Conservation (phyloP, 2,329 filamentous ascomycete species). For the Fonsecaea multimorphosa region DNA sequence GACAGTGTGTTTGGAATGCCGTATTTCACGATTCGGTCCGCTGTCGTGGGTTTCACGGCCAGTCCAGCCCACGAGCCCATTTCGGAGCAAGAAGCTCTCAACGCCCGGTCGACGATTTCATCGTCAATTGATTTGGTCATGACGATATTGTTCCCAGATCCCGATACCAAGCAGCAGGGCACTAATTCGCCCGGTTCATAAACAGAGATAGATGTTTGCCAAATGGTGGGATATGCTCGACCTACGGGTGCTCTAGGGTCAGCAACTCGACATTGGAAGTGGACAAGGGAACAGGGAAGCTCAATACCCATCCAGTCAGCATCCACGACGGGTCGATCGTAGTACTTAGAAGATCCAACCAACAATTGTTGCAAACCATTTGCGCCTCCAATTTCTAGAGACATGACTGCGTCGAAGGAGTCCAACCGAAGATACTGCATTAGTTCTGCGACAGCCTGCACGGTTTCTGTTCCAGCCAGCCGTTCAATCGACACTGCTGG, state of each 20-base stretch:
- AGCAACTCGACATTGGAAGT: no score
- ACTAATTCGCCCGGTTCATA: no score
- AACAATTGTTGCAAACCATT: conserved; percentile 67
- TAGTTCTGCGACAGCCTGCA: conserved; percentile 56
- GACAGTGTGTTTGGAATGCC: conserved; percentile 52
- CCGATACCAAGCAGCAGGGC: no score
- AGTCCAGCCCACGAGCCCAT: conserved; percentile 45
- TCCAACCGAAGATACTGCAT: conserved; percentile 59
- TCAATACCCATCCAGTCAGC: conserved; percentile 52
- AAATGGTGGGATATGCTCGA: conserved; percentile 52
- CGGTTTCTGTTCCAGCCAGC: conserved; percentile 54
- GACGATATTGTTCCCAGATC: no score
- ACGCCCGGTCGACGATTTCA: no score
- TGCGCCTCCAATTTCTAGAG: conserved; percentile 70
- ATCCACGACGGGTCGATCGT: conserved; percentile 49
- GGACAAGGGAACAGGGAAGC: no score
- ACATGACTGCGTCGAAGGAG: conserved; percentile 64
- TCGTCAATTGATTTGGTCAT: no score
- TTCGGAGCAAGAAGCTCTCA: conserved; percentile 21
- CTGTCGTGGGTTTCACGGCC: conserved; percentile 45
- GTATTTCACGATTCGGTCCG: no score
- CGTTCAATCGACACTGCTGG: conserved; percentile 42
- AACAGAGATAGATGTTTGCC: no score
- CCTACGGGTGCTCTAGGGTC: conserved; percentile 41
- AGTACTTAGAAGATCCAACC: conserved; percentile 54